Evolutionary conservation across 1,139 yeast species (phyloP), one percentile per base, ranked within the genome.

Genomic region (Tardiomyces blankii): DNA sequence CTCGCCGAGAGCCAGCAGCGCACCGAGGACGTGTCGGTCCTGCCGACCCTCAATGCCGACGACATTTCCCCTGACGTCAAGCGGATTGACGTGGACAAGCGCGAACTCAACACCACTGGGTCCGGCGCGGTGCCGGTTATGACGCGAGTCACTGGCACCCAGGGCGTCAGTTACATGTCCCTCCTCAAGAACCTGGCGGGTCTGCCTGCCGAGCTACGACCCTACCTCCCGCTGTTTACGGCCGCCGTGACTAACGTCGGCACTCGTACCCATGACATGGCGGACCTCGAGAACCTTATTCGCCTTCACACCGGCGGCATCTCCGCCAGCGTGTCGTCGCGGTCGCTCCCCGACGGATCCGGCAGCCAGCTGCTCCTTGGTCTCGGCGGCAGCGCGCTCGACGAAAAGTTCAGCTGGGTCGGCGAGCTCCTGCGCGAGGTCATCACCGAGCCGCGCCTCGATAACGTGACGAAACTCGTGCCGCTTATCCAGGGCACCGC

Each of bases 231-330:
- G 0, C 63, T 93, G 42, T 91, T 85, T 64, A 70, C 83, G 11
- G 82, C 82, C 23, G 84, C 95, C 45, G 70, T 89, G 52, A 83
- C 94, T 2, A 86, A 82, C 58, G 72, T 91, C 51, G 99, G 99
- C 14, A 89, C 98, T 0, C 60, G 67, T 3, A 60, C 65, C 7
- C 79, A 82, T 47, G 63, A 82, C 1, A 85, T 86, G 74, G 84
- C 88, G 18, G 83, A 80, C 41, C 74, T 91, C 50, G 98, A 91
- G 61, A 88, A 91, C 51, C 78, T 79, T 46, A 88, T 93, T 52
- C 86, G 82, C 58, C 70, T 81, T 44, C 72, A 75, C 49, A 88
- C 98, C 1, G 98, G 98, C 19, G 96, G 97, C 0, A 64, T 91
- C 18, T 67, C 77, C 1, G 75, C 88, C 23, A 70, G 75, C 23